These are phyloP conservation scores for Didymella sp. DNA, from an alignment of 2,329 filamentous ascomycete species.

Conservation along the genomic window DNA sequence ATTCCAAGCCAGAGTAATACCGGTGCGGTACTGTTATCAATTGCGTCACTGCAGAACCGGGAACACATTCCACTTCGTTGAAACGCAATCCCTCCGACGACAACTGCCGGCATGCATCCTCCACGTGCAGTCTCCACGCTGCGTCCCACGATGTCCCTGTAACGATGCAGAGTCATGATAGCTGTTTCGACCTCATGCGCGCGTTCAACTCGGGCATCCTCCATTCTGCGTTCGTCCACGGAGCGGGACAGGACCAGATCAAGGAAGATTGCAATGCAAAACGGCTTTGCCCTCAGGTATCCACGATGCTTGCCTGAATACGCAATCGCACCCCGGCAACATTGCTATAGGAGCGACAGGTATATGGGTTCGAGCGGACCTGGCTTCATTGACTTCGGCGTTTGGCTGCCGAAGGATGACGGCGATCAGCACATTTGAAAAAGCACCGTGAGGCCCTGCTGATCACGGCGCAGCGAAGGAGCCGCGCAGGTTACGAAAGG, in stretches of 20 bases:
- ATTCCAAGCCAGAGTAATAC: not conserved
- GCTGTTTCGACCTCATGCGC: slow-evolving; percentile 11
- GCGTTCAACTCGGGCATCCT: not conserved
- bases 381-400: not conserved
- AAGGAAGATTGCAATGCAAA: not conserved
- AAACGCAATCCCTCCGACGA: not conserved
- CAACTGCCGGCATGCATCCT: slow-evolving; percentile 1
- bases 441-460: not conserved
- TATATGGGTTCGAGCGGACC: not conserved
- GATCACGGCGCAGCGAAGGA: not conserved
- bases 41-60: not conserved
- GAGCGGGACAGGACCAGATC: not conserved
- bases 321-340: slow-evolving; percentile 1
- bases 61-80: not conserved
- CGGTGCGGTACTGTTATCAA: not conserved
- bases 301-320: not conserved
- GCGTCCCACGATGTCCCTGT: slow-evolving; percentile 5
- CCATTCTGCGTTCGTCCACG: slow-evolving; percentile 8
- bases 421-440: not conserved
- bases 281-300: not conserved
- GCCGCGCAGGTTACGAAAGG: too few relatives aligned
- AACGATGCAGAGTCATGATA: slow-evolving; percentile 5
- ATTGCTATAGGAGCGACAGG: not conserved
- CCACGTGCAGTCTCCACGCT: slow-evolving; percentile 1
- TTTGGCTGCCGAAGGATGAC: not conserved